Percentiles rank a stretch among this genome's conserved stretches.
Conservation (phyloP, 768 basidiomycete species). For the Suillus placidus region DNA sequence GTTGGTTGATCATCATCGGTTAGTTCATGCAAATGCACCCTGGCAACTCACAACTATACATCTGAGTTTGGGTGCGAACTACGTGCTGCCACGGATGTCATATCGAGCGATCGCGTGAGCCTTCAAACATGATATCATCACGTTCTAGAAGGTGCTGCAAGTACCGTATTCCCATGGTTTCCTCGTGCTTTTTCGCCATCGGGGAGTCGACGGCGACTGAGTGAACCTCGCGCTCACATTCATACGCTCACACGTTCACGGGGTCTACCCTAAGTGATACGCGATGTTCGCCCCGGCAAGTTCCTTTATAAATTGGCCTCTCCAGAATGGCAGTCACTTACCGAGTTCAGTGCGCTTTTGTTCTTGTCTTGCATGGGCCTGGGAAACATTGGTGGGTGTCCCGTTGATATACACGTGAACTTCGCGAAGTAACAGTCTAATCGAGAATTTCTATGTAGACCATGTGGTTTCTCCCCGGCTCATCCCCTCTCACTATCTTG, state of each 20-base stretch:
- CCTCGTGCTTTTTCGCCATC: not conserved
- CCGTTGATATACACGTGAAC: constrained; percentile 5
- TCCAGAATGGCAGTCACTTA: not conserved
- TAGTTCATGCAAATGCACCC: not conserved
- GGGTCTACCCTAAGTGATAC: not conserved
- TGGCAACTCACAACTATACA: not conserved
- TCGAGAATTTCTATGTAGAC: not conserved
- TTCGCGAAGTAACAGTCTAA: not conserved
- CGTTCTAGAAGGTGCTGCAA: not conserved
- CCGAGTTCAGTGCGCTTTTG: not conserved
- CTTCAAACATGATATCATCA: not conserved
- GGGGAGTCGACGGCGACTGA: not conserved
- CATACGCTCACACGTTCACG: not conserved
- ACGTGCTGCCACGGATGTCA: not conserved
- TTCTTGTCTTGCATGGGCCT: not conserved
- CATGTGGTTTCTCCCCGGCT: not conserved
- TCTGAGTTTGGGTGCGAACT: not conserved
- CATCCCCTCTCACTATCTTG: not conserved
- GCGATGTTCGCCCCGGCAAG: not conserved
- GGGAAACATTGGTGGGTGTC: not conserved
- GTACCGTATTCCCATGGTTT: not conserved
- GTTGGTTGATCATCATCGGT: not conserved
- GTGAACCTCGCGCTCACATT: not conserved
- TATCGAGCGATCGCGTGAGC: not conserved
- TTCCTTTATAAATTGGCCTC: not conserved